These are phyloP conservation scores for Brassica incana DNA, from an alignment of 345 rosid genomes.

Conservation along the genomic window DNA sequence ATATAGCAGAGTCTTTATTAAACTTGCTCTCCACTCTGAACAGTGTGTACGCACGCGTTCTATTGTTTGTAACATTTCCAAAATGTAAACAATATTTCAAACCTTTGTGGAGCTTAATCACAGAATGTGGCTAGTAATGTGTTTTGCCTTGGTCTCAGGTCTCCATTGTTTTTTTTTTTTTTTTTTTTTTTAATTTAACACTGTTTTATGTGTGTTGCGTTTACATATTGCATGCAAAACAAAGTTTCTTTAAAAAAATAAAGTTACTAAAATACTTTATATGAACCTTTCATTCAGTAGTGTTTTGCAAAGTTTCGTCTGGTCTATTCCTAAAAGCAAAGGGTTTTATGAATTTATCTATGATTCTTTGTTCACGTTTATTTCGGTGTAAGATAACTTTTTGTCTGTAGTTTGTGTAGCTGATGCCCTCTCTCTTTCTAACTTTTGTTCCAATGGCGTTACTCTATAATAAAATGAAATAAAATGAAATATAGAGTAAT, in stretches of 20 bases:
- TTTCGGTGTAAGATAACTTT: neutral
- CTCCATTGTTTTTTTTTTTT: neutral
- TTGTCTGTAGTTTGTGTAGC: neutral
- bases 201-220: neutral
- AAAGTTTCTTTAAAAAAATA: no score
- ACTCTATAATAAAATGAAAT: no score
- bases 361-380: neutral
- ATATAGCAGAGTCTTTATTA: neutral
- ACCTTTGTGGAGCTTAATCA: neutral
- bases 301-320: neutral
- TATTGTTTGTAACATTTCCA: neutral
- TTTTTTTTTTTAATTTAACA: neutral
- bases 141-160: neutral
- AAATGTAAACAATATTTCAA: neutral
- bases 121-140: neutral
- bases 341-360: neutral
- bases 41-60: neutral
- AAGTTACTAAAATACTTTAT: no score
- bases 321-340: neutral
- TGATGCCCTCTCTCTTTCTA: no score
- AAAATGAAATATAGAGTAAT: no score
- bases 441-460: no score
- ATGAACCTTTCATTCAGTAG: neutral
- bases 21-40: constrained; percentile 4
- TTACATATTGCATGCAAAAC: neutral